These are phyloP conservation scores for Aspergillus aculeatinus DNA, from an alignment of 2,329 filamentous ascomycete genomes.

Conservation along the genomic window DNA sequence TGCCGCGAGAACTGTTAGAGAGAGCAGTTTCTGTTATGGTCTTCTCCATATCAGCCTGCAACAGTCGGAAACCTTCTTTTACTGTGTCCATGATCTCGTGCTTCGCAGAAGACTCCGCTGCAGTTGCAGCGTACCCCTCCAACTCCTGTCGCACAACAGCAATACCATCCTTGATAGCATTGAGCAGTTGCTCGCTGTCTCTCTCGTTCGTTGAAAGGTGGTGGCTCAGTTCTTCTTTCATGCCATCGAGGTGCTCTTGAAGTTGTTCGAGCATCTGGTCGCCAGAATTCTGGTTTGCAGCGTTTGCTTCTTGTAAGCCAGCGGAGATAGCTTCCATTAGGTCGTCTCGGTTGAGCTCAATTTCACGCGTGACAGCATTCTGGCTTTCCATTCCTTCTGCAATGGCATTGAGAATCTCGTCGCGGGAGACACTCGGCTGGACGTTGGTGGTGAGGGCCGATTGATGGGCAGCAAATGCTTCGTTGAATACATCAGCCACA, in stretches of 20 bases:
- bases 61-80: constrained; percentile 60
- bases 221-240: constrained; percentile 69
- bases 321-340: constrained; percentile 60
- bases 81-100: constrained; percentile 75
- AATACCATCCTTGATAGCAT: constrained; percentile 82
- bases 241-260: constrained; percentile 58
- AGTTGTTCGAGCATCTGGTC: constrained; percentile 61
- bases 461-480: constrained; percentile 34
- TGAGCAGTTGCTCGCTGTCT: constrained; percentile 84
- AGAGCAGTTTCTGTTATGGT: constrained; percentile 48
- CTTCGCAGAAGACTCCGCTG: constrained; percentile 66
- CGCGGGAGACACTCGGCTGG: constrained; percentile 51
- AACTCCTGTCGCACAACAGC: constrained; percentile 78
- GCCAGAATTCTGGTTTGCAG: constrained; percentile 52
- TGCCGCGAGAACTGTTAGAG: constrained; percentile 30
- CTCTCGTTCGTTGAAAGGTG: constrained; percentile 75
- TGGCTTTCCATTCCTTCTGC: constrained; percentile 57
- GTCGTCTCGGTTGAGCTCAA: constrained; percentile 55
- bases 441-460: constrained; percentile 28
- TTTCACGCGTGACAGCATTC: constrained; percentile 55
- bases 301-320: constrained; percentile 55
- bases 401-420: constrained; percentile 59
- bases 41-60: constrained; percentile 59
- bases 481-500: constrained; percentile 32
- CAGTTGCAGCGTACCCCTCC: constrained; percentile 74